These are phyloP conservation scores for Wickerhamiella sergipiensis DNA, from an alignment of 805 yeast species.

Conservation along the genomic window DNA sequence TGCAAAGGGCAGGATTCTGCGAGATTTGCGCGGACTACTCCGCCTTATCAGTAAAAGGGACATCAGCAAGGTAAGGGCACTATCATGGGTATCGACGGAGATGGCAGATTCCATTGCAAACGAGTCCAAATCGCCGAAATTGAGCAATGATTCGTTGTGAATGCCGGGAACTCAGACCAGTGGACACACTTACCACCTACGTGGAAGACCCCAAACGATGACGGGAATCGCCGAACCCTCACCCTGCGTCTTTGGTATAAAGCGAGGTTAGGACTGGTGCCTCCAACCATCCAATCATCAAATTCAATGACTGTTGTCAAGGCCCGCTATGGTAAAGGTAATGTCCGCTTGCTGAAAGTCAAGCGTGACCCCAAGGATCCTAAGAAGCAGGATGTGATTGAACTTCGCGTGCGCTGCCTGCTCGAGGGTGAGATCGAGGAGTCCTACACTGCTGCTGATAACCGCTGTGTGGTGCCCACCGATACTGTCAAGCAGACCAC, in stretches of 20 bases:
- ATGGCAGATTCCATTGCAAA: too few species aligned
- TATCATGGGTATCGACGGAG: not conserved
- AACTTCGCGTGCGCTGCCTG: constrained; percentile 66
- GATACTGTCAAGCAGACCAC: constrained; percentile 88
- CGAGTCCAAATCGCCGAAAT: too few species aligned
- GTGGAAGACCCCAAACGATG: not conserved
- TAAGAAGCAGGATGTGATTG: constrained; percentile 64
- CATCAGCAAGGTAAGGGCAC: not conserved
- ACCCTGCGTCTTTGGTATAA: not conserved
- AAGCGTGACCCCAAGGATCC: constrained; percentile 65
- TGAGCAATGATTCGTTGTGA: too few species aligned
- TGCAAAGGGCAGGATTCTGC: not conserved
- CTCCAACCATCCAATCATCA: too few species aligned
- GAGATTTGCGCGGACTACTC: not conserved
- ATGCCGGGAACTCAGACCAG: too few species aligned
- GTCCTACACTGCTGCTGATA: constrained; percentile 81
- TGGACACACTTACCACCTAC: too few species aligned
- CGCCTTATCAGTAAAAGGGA: not conserved
- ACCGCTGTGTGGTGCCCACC: constrained; percentile 81
- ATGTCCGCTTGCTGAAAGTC: constrained; percentile 84
- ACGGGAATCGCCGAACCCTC: constrained; percentile 5
- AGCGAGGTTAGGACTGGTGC: not conserved
- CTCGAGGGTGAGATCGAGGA: constrained; percentile 66
- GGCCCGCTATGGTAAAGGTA: constrained; percentile 67
- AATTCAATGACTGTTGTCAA: constrained; percentile 11